A percentile compares a stretch with the other conserved stretches of the same genome.
phyloP scores from a whole-genome alignment of 2,329 filamentous ascomycete genomes.

The Alternaria sp. region DNA sequence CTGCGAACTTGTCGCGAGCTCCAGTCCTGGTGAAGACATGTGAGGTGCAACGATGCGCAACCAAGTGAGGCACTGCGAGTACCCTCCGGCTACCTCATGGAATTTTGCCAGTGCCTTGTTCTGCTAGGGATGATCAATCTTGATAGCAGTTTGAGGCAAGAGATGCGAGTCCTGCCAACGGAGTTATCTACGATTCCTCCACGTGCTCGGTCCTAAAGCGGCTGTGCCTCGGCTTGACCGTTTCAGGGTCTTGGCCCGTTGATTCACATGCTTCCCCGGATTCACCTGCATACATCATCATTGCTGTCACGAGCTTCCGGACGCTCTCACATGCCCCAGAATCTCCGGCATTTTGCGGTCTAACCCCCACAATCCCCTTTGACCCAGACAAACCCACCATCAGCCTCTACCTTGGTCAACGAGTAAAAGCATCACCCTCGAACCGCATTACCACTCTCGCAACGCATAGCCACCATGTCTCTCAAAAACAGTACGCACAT shows the following conservation, averaged over 20 bases:
- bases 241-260: constrained; percentile 23
- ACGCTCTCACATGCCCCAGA: constrained; percentile 31
- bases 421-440: neutral
- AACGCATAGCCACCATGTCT: constrained; percentile 40
- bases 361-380: neutral
- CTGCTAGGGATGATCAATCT: neutral
- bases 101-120: neutral
- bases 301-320: constrained; percentile 37
- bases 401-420: neutral
- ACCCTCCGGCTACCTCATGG: neutral
- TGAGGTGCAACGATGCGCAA: neutral
- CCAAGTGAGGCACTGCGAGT: neutral
- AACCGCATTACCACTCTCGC: neutral
- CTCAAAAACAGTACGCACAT: constrained; percentile 39
- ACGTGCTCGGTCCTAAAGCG: constrained; percentile 25
- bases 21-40: neutral
- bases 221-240: constrained; percentile 29
- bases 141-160: constrained; percentile 7
- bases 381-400: neutral
- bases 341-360: neutral
- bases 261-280: constrained; percentile 39
- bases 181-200: constrained; percentile 8
- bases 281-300: constrained; percentile 25
- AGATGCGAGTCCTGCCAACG: constrained; percentile 12
- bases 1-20: neutral